Evolutionary conservation across 1,284 basidiomycete species (phyloP), one percentile per base, ranked within the genome.

Genomic region (Ganoderma multipileum): DNA sequence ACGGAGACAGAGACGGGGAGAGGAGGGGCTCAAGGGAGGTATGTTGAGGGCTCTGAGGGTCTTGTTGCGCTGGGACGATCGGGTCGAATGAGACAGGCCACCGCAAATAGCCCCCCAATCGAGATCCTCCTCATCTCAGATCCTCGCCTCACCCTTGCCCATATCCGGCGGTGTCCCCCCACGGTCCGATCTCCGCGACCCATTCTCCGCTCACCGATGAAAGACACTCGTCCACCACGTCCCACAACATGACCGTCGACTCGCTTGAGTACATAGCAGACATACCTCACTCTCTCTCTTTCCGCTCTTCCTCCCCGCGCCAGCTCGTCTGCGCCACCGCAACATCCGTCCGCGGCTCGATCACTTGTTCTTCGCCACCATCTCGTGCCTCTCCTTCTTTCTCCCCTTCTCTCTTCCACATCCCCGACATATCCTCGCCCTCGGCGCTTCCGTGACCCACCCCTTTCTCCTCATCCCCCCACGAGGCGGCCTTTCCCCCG

Each of bases 161-260:
- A 58, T 58, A 58, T 58, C 11, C 3, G 18, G 57, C 20, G 2
- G n/a, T 33, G 2, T 3, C 38, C 58, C 36, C 12, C n/a, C 58
- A 38, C 58, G 58, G 58, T 60, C 58, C 58, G 58, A 60, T 60
- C 58, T 60, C 58, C 58, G 58, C 58, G 58, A 60, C 33, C 47
- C 30, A 38, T 39, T 60, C 23, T 38, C 58, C 33, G 30, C 58
- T 11, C 58, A 41, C 36, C 23, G 38, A 26, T 47, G 20, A n/a
- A 47, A n/a, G 44, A 47, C 44, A 47, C 20, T 18, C 1, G 20
- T 47, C 44, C 44, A n/a, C 44, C 20, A 47, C 9, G 42, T 7
- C 20, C 42, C 42, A 18, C 18, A 44, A 44, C 42, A 36, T 23
- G 50, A 33, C 23, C 23, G 18, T 52, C 18, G 4, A 33, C 54